Base-by-base conservation (phyloP, 75 land plant genomes). In the Sequoiadendron giganteum region DNA sequence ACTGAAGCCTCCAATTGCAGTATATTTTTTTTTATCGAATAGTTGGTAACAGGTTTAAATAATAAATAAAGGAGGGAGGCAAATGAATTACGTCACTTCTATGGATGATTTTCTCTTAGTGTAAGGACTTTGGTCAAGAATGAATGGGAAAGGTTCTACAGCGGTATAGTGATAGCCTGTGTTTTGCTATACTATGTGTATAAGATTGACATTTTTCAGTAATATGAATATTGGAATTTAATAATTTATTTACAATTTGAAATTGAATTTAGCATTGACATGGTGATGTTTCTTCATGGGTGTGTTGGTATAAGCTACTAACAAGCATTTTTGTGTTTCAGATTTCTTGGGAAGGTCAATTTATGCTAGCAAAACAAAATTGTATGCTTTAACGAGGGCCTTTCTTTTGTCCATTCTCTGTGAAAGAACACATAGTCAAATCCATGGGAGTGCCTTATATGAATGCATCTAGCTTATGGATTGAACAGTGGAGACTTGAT, bases 301-400 rank as follows among this genome's bases (percentile, higher is more conserved):
- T 28, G 9, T 65, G 82, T 21, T 79, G 21, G 82, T 40, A 79
- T 79, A 79, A 39, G 28, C 28, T 39, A 79, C n/a, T 40, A 21
- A 79, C 82, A 79, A 42, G n/a, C 70, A 39, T 40, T 79, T 40
- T 40, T 79, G 21, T 79, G 47, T 42, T 42, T 79, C 82, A 79
- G 82, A 79, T 79, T 42, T 42, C 47, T 79, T 79, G 82, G 45
- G 21, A 40, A 6, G 82, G 80, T 18, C 9, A 42, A 79, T 39
- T 40, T 40, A 5, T 65, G 25, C n/a, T 8, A 65, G 28, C 70
- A 65, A 65, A 65, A 65, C 8, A 21, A 25, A 65, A 65, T 75
- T 75, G 13, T 34, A 10, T 75, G 15, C 38, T n/a, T 10, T 82
- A 45, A 45, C 10, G 8, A 25, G 47, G 47, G 54, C 48, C 43